Percentiles rank a stretch among this genome's conserved stretches.
Evolutionary conservation across 2,329 filamentous ascomycete genomes (phyloP).

Genomic region (Pleochaeta shiraiana): DNA sequence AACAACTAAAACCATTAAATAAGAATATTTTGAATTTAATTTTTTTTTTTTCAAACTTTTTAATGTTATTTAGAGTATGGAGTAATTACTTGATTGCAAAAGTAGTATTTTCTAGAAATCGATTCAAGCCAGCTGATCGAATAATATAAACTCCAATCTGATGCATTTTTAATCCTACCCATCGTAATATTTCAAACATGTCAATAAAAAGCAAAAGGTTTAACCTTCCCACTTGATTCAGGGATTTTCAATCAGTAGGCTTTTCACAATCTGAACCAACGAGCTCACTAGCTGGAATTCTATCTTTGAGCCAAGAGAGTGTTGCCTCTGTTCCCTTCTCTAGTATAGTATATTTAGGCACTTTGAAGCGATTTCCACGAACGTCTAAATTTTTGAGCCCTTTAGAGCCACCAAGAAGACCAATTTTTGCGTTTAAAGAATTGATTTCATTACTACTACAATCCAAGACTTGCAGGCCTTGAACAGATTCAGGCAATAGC

Average conservation of each 20-base stretch:
- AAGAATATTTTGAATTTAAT: no score
- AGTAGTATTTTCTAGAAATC: no score
- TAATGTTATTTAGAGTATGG: no score
- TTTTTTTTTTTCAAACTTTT: no score
- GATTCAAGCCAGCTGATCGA: no score
- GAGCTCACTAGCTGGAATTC: conserved; percentile 35
- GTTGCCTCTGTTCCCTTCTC: conserved; percentile 76
- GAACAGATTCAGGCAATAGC: conserved; percentile 49
- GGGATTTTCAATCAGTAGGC: neutral
- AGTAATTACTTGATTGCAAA: no score
- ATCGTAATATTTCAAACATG: conserved; percentile 4
- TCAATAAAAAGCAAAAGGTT: neutral
- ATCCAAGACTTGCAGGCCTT: conserved; percentile 55
- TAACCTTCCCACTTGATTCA: neutral
- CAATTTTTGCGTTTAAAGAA: conserved; percentile 60
- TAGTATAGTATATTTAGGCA: conserved; percentile 65
- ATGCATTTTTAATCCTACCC: no score
- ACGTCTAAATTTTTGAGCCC: conserved; percentile 49
- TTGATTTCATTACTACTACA: conserved; percentile 70
- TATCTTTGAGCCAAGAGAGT: conserved; percentile 57
- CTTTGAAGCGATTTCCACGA: conserved; percentile 66
- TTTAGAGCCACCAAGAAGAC: conserved; percentile 42
- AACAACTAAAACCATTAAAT: no score
- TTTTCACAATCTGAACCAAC: conserved; percentile 7
- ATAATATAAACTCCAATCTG: no score